Evolutionary conservation across 2,329 filamentous ascomycete genomes (phyloP).

Genomic region (Neospermospora avenae): DNA sequence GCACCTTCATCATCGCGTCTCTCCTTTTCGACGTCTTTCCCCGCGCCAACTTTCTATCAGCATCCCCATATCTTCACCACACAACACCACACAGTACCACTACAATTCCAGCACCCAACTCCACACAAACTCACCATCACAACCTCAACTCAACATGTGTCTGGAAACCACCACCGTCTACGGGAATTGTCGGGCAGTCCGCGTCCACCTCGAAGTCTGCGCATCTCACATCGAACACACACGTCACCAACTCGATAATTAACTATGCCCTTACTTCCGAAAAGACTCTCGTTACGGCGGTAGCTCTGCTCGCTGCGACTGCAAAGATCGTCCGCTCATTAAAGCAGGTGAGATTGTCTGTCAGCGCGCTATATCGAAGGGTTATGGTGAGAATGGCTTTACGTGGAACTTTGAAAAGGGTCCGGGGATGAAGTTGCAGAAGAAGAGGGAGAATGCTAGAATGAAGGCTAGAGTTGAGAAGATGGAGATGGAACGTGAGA

Average conservation of each 20-base stretch:
- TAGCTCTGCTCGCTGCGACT: conserved; percentile 1
- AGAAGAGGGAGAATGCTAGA: neutral
- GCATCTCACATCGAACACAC: conserved; percentile 13
- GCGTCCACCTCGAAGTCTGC: conserved; percentile 3
- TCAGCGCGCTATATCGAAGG: neutral
- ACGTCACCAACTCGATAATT: conserved; percentile 8
- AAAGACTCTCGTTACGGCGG: neutral
- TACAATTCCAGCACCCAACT: neutral
- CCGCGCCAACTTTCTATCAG: neutral
- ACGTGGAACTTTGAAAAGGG: conserved; percentile 8
- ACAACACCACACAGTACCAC: neutral
- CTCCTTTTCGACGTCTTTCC: neutral
- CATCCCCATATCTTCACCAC: neutral
- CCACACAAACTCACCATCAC: neutral
- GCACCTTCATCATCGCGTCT: neutral
- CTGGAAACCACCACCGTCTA: conserved; percentile 3
- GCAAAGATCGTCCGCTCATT: neutral
- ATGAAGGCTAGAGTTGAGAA: neutral
- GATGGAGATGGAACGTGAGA: no score
- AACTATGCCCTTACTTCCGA: conserved; percentile 1
- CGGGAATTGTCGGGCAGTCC: neutral
- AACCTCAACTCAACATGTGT: conserved; percentile 2
- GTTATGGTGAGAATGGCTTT: neutral
- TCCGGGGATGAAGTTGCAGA: neutral
- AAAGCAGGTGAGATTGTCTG: neutral